Conservation (phyloP, 2,329 filamentous ascomycete genomes). For the Malbranchea cinnamomea region DNA sequence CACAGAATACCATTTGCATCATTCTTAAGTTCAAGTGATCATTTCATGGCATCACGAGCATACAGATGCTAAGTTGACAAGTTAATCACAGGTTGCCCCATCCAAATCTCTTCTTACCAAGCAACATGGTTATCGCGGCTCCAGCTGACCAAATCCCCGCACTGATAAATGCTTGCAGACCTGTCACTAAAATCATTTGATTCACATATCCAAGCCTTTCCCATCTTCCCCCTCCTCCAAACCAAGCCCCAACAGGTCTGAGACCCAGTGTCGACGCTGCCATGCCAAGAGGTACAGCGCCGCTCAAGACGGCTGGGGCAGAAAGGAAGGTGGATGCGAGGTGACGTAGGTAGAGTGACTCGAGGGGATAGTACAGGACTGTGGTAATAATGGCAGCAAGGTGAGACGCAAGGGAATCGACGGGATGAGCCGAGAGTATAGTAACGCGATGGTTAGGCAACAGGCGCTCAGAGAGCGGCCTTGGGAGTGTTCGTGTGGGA, state of each 20-base stretch:
- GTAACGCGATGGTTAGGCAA: conserved; percentile 25
- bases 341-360: conserved; percentile 26
- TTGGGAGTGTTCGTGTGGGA: no score
- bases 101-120: conserved; percentile 25
- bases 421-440: conserved; percentile 27
- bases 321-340: conserved; percentile 24
- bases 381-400: conserved; percentile 23
- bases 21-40: background rate
- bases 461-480: conserved; percentile 7
- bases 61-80: background rate
- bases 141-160: conserved; percentile 24
- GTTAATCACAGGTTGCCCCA: conserved; percentile 18
- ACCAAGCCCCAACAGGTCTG: conserved; percentile 19
- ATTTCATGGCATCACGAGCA: background rate
- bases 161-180: conserved; percentile 23
- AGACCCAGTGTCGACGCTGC: conserved; percentile 8
- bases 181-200: conserved; percentile 23
- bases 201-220: conserved; percentile 22
- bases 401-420: conserved; percentile 28
- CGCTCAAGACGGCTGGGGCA: conserved; percentile 10
- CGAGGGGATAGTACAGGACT: conserved; percentile 26
- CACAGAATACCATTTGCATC: no score
- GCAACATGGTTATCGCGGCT: conserved; percentile 22
- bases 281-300: conserved; percentile 9
- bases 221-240: conserved; percentile 18